phyloP scores from a whole-genome alignment of 2,329 filamentous ascomycete species.

The Aspergillus sp. region DNA sequence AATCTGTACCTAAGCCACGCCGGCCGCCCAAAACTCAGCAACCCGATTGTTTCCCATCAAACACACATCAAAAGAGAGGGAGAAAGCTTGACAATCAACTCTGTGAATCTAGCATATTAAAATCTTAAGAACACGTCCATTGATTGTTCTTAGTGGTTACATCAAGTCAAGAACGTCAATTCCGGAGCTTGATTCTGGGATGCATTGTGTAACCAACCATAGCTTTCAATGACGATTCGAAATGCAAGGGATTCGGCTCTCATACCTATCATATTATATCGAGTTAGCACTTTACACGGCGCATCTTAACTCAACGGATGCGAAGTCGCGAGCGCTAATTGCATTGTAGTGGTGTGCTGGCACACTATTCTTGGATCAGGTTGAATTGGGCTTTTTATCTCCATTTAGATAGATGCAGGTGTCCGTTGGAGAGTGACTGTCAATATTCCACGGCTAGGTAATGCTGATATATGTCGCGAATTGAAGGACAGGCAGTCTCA shows the following conservation, averaged over 20 bases:
- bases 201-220: neutral
- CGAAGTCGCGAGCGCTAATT: neutral
- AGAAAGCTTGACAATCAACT: neutral
- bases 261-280: neutral
- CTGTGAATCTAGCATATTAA: neutral
- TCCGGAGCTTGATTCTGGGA: neutral
- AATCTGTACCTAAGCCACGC: conserved; percentile 15
- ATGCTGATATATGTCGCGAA: too few species aligned
- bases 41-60: neutral
- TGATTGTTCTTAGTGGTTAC: neutral
- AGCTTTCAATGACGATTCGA: neutral
- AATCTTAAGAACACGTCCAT: neutral
- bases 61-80: neutral
- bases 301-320: neutral
- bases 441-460: too few species aligned
- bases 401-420: too few species aligned
- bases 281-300: too few species aligned
- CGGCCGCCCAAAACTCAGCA: conserved; percentile 3
- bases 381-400: neutral
- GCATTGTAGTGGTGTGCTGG: neutral
- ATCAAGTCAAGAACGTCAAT: neutral
- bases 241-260: neutral
- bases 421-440: too few species aligned
- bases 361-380: neutral
- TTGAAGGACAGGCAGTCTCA: too few species aligned